A percentile compares a stretch with the other conserved stretches of the same genome.
Evolutionary conservation across 345 rosid species (phyloP).

Genomic region (Clausena lansium): DNA sequence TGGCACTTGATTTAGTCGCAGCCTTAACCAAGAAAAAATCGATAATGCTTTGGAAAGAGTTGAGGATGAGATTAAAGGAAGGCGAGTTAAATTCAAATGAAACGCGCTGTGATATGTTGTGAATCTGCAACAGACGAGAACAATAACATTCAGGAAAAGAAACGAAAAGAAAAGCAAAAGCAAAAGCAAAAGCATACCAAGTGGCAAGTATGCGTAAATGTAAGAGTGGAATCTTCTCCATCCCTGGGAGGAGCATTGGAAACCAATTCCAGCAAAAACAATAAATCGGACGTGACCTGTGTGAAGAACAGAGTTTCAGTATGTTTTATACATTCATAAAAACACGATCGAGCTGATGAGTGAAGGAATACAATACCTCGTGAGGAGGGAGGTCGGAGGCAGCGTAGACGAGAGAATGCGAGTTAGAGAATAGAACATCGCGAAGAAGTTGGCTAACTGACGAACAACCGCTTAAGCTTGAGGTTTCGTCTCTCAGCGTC

Average conservation of each 20-base stretch:
- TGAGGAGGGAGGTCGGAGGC: constrained; percentile 67
- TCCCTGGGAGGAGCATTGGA: constrained; percentile 35
- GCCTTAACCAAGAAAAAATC: constrained; percentile 47
- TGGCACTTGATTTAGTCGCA: constrained; percentile 29
- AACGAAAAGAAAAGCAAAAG: not conserved
- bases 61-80: constrained; percentile 53
- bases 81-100: constrained; percentile 51
- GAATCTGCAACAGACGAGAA: constrained; percentile 40
- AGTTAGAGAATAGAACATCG: constrained; percentile 62
- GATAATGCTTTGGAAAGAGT: constrained; percentile 47
- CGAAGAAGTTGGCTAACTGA: constrained; percentile 47
- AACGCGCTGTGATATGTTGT: constrained; percentile 51
- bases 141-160: not conserved
- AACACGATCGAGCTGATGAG: no score
- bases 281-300: constrained; percentile 65
- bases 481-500: constrained; percentile 75
- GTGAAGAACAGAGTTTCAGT: not conserved
- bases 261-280: constrained; percentile 67
- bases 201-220: constrained; percentile 44
- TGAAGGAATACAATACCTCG: constrained; percentile 44
- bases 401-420: constrained; percentile 52
- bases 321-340: no score
- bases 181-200: constrained; percentile 43
- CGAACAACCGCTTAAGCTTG: constrained; percentile 18
- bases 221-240: constrained; percentile 24